These are phyloP conservation scores for Tetratostichococcus sp. DNA, from an alignment of 139 green algal genomes.

Conservation along the genomic window DNA sequence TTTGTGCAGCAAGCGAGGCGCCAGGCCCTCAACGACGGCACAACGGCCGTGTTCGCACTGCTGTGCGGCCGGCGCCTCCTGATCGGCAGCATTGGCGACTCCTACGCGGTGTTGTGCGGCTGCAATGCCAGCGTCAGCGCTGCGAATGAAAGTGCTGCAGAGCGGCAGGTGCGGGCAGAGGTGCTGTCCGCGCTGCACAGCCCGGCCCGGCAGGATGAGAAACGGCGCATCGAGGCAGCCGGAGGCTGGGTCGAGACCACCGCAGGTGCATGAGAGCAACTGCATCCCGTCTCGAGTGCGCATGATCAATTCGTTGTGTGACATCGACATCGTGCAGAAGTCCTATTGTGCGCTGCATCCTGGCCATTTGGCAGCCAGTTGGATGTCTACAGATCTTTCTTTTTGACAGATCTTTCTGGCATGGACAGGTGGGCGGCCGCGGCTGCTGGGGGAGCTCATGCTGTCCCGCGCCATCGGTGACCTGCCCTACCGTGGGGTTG, in stretches of 20 bases:
- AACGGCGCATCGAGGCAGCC: slow-evolving; percentile 19
- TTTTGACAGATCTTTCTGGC: neutral
- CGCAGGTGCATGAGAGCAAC: too few relatives aligned
- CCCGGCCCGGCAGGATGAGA: slow-evolving; percentile 23
- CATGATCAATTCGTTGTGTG: too few relatives aligned
- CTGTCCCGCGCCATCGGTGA: slow-evolving; percentile 48
- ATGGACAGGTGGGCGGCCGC: slow-evolving; percentile 12
- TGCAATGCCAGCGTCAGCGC: neutral
- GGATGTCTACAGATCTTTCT: neutral
- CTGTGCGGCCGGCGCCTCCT: slow-evolving; percentile 4
- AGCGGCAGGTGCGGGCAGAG: too few relatives aligned
- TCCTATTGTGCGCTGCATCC: too few relatives aligned
- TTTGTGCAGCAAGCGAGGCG: neutral
- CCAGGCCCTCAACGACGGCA: slow-evolving; percentile 12
- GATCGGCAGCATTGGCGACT: slow-evolving; percentile 45
- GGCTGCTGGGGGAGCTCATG: slow-evolving; percentile 48
- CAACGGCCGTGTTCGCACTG: slow-evolving; percentile 44
- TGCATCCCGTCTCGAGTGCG: too few relatives aligned
- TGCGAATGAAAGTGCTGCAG: too few relatives aligned
- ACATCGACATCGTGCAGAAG: too few relatives aligned
- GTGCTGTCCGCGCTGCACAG: too few relatives aligned
- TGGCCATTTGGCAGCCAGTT: too few relatives aligned
- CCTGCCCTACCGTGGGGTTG: slow-evolving; percentile 22
- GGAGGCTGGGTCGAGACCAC: slow-evolving; percentile 15
- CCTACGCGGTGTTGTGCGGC: slow-evolving; percentile 33